Evolutionary conservation across 352 stramenopile species (phyloP).

Genomic region (Pythium sukuiense): DNA sequence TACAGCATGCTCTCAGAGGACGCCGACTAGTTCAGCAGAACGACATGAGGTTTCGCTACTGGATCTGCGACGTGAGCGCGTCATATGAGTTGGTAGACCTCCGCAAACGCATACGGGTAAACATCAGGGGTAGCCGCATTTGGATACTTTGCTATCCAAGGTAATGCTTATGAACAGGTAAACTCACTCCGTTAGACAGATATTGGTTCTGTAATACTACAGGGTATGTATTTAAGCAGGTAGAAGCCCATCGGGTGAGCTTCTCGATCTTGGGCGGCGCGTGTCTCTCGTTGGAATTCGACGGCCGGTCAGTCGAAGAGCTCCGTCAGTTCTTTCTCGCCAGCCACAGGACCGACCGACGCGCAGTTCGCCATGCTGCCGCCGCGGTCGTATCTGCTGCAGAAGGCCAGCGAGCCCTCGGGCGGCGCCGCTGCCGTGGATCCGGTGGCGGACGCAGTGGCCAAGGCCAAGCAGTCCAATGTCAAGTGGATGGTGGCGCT

Average conservation of each 20-base stretch:
- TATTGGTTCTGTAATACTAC: too few species aligned
- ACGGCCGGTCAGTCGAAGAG: background rate
- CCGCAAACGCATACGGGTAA: background rate
- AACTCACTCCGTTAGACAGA: too few species aligned
- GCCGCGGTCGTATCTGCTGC: slow-evolving; percentile 68
- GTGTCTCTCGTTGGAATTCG: slow-evolving; percentile 19
- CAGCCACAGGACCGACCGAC: background rate
- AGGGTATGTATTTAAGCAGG: background rate
- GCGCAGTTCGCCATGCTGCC: slow-evolving; percentile 41
- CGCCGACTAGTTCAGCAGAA: background rate
- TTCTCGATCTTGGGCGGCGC: slow-evolving; percentile 22
- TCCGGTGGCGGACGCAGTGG: background rate
- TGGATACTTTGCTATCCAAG: too few species aligned
- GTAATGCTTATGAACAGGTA: too few species aligned
- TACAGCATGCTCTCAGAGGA: too few species aligned
- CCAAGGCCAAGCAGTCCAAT: slow-evolving; percentile 33
- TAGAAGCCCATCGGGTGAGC: background rate
- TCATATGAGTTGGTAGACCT: background rate
- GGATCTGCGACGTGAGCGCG: background rate
- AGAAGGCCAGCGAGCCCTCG: slow-evolving; percentile 51
- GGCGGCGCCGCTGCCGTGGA: slow-evolving; percentile 16
- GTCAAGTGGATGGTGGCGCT: slow-evolving; percentile 69
- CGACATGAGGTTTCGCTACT: background rate
- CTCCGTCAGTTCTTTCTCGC: background rate
- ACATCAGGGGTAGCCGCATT: background rate